Base-by-base conservation (phyloP, 441 rosid species). In the Sinapis alba region DNA sequence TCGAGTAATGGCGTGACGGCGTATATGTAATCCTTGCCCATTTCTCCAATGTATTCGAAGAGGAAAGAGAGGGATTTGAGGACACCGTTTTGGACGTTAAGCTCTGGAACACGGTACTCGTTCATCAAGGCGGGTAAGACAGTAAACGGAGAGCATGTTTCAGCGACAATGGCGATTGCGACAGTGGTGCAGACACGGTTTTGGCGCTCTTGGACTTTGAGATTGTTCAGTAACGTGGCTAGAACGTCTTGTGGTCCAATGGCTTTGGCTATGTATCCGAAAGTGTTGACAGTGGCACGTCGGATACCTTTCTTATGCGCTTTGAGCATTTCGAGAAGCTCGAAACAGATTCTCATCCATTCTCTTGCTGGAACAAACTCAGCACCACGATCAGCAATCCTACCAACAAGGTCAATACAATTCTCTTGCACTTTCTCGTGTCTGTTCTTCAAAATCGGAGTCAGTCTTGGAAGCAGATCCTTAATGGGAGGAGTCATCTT, bases 401-500 rank as follows among this genome's bases (percentile, higher is more conserved):
- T 90, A 58, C 98, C 98, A 61, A 94, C 98, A 65, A 94, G 96
- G 72, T 94, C 98, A 50, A 94, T 92, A 71, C 98, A 94, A 79
- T 96, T 96, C 79, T 96, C 99, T 80, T 96, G 99, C 73, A 96
- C 97, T 78, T 96, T 96, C 89, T 96, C 99, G 12, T 96, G 99
- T 64, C 98, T 91, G 77, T 96, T 96, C 90, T 96, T 96, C 93
- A 96, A 82, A 59, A 96, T 96, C 0, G 99, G 98, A 2, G 99
- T 93, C 84, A 96, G 83, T 76, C 99, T 87, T 24, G 99, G 99
- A 80, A 96, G 99, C 84, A 96, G 84, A 80, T 96, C 99, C 84
- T 96, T 96, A 20, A 96, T 96, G n/a, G 99, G 98, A 54, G 99
- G 99, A 6, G 99, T 96, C 99, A 96, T 96, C 82, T 96, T 95